phyloP scores from a whole-genome alignment of 306 rosid genomes.

The Cucurbita argyrosperma region DNA sequence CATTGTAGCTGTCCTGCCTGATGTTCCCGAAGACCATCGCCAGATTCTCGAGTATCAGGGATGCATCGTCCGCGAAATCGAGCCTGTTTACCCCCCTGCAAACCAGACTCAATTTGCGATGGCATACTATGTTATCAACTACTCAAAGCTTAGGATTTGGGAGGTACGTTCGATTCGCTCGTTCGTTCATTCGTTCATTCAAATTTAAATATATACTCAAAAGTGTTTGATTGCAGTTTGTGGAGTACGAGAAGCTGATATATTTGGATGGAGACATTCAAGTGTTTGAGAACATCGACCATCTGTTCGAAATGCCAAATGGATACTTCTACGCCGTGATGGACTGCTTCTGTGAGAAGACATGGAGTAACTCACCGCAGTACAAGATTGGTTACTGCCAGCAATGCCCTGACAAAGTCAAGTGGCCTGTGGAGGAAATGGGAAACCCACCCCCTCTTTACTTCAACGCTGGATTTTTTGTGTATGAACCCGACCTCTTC shows the following conservation, averaged over 20 bases:
- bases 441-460: constrained; percentile 27
- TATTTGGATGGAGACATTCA: constrained; percentile 40
- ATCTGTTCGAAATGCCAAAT: constrained; percentile 21
- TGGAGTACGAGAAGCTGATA: constrained; percentile 34
- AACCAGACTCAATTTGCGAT: constrained; percentile 25
- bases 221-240: constrained; percentile 17
- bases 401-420: constrained; percentile 30
- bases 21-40: constrained; percentile 40
- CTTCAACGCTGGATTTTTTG: constrained; percentile 41
- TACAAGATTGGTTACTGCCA: constrained; percentile 41
- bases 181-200: background rate
- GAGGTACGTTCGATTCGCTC: constrained; percentile 13
- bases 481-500: constrained; percentile 20
- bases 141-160: constrained; percentile 54
- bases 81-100: constrained; percentile 28
- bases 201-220: too few relatives aligned
- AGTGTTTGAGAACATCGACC: constrained; percentile 36
- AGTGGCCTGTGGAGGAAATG: constrained; percentile 21
- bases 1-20: constrained; percentile 34
- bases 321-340: constrained; percentile 33
- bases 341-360: constrained; percentile 43
- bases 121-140: constrained; percentile 51
- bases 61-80: constrained; percentile 30
- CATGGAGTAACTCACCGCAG: constrained; percentile 28
- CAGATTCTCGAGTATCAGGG: constrained; percentile 28